Evolutionary conservation across 495 filamentous ascomycete genomes (phyloP), one percentile per base, ranked within the genome.

Genomic region (Lasiosphaeria miniovina): DNA sequence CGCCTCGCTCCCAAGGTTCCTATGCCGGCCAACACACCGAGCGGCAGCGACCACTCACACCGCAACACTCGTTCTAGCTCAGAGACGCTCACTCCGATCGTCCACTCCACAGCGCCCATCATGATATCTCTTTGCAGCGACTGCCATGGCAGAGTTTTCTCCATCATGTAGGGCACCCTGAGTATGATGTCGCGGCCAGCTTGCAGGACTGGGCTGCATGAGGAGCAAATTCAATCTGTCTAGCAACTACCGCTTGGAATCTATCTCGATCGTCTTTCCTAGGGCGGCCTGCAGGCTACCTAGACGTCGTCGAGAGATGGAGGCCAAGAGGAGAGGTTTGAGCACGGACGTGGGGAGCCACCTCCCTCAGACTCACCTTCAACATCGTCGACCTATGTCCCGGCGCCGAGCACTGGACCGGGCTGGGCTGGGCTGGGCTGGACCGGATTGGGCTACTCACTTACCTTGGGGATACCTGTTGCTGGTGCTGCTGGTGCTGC

Each of bases 81-180:
- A 24, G 31, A 48, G 61, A 58, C 62, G 65, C 62, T 57, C 57
- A 65, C 62, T 58, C 65, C 65, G 63, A 65, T 46, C 62, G 32
- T 59, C 65, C 65, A 68, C 56, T 68, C 58, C 48, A 52, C 54
- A 31, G 24, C 45, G 43, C 14, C 53, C 60, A 57, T 59, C 17
- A 7, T 61, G 66, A 60, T 69, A 62, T 69, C 61, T 51, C 58
- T 58, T 58, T 66, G 57, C 66, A 66, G 61, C 63, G 43, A 59
- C 52, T 66, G 64, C 53, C 54, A 41, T 36, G 40, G 49, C 48
- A 68, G 60, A 63, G 36, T 55, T 65, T 68, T 49, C 24, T 43
- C 52, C 51, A 12, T 34, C 48, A 62, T 58, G n/a, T 52, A 59
- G 34, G 41, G 15, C 40, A 48, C 43, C 57, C 56, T 31, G 45